Conservation (phyloP, 2,329 filamentous ascomycete species). For the Teratosphaeria destructans region DNA sequence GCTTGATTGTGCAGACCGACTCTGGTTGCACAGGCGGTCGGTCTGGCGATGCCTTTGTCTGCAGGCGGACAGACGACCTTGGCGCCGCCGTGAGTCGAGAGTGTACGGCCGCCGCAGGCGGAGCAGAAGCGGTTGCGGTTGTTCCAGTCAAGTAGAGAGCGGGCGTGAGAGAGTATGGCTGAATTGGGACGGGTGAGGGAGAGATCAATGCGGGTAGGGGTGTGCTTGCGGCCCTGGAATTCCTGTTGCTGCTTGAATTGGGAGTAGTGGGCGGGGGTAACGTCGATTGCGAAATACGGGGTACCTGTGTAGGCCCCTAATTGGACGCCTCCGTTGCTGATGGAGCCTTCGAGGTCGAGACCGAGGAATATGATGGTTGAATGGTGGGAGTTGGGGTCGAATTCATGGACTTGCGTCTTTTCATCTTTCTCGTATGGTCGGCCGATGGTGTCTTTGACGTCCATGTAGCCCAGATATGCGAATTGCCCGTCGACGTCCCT, state of each 20-base stretch:
- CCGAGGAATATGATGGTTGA: not conserved
- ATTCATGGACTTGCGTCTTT: not conserved
- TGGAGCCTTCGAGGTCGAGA: not conserved
- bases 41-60: not conserved
- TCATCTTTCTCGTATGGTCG: not conserved
- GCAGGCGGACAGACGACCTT: not conserved
- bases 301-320: not conserved
- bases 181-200: not conserved
- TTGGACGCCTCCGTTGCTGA: not conserved
- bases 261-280: slow-evolving; percentile 14
- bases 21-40: not conserved
- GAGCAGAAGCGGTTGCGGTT: not conserved
- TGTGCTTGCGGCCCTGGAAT: not conserved
- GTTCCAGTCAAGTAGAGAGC: not conserved
- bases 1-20: not conserved
- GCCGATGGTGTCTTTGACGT: not conserved
- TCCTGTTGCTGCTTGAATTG: not conserved
- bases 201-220: not conserved
- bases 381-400: not conserved
- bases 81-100: not conserved
- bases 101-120: not conserved
- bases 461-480: not conserved
- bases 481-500: not conserved
- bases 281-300: not conserved
- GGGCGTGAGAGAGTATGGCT: not conserved